These are phyloP conservation scores for Arabis hirsuta DNA, from an alignment of 345 rosid species.

Conservation along the genomic window DNA sequence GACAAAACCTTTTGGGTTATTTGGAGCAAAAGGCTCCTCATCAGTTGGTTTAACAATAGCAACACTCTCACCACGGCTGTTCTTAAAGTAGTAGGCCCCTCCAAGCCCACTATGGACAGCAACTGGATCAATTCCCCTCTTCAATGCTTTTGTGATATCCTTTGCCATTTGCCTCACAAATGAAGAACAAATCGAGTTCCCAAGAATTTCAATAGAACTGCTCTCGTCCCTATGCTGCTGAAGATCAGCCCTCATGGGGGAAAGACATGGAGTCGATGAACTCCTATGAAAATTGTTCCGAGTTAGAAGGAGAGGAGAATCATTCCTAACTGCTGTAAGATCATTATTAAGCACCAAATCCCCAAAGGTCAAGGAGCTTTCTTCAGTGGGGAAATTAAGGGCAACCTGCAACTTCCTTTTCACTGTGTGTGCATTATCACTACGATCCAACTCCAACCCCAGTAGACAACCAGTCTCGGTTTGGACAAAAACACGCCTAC, in stretches of 20 bases:
- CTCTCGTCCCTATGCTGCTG: constrained; percentile 72
- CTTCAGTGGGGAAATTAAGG: constrained; percentile 68
- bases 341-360: constrained; percentile 78
- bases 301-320: constrained; percentile 78
- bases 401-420: constrained; percentile 86
- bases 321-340: constrained; percentile 74
- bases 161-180: constrained; percentile 57
- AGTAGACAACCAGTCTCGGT: constrained; percentile 86
- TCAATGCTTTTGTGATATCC: constrained; percentile 74
- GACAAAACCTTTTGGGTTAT: constrained; percentile 79
- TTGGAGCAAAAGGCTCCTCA: constrained; percentile 75
- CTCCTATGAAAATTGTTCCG: constrained; percentile 74
- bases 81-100: constrained; percentile 67
- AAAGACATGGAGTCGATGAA: constrained; percentile 79
- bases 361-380: constrained; percentile 77
- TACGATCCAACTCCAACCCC: constrained; percentile 82
- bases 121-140: constrained; percentile 59
- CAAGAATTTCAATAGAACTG: constrained; percentile 81
- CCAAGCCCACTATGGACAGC: constrained; percentile 73
- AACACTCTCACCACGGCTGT: constrained; percentile 55
- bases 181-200: constrained; percentile 58
- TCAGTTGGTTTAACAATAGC: constrained; percentile 88
- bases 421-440: constrained; percentile 80
- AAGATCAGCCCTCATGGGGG: constrained; percentile 61
- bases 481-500: constrained; percentile 83